Base-by-base conservation (phyloP, 148 eudicot genomes). In the Camellia lanceoleosa region DNA sequence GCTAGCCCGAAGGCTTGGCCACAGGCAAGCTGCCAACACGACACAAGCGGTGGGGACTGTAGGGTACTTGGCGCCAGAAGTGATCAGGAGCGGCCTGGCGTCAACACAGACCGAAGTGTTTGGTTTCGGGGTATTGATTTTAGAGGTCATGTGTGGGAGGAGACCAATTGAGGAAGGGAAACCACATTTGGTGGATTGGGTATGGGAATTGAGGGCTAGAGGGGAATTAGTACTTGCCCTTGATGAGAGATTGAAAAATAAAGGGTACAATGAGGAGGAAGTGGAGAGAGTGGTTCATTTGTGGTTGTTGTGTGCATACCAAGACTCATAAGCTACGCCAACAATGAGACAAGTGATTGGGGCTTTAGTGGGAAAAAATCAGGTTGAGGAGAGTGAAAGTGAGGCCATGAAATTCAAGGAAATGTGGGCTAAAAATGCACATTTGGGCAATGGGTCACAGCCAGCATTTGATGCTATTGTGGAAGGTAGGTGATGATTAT, bases 61-160 rank as follows among this genome's bases (percentile, higher is more conserved):
- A 4, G 82, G 82, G 69, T 79, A 79, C 77, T 49, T 79, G 82
- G 82, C 82, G 13, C 82, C 82, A 2, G 82, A 79, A 5, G 82
- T 79, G 70, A 47, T 79, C 13, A 61, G 77, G 38, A 72, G 68
- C 1, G 77, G 82, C 7, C 59, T 71, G 23, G 82, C 82, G 1
- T 79, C 82, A n/a, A 55, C 74, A 9, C 55, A 49, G 6, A 79
- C 71, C 1, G 82, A 79, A 38, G 77, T 79, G 54, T 79, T 79
- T 61, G 77, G 76, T 1, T 79, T 79, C 60, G 71, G 82, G 9
- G 46, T 79, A 0, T 20, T 79, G 30, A 49, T 79, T 13, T 79
- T 79, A 19, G 77, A 79, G 74, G 77, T 79, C 9, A 20, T 79
- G 82, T 79, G 82, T 72, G 82, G 82, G 61, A 79, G 71, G 74